Evolutionary conservation across 768 basidiomycete species (phyloP).

Genomic region (Daedaleopsis nitida): DNA sequence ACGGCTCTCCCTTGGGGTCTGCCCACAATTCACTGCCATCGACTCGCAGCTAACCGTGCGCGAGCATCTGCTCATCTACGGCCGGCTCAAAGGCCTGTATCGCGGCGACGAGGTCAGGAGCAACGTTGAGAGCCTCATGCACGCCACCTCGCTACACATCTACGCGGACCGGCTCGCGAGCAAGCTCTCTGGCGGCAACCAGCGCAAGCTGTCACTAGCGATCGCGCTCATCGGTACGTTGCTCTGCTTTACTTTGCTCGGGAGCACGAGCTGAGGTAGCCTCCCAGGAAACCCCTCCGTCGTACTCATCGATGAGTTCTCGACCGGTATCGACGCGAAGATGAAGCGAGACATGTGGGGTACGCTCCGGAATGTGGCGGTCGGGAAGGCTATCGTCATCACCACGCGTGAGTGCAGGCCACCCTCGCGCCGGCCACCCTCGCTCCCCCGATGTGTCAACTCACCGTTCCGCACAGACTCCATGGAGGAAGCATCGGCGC

Average conservation of each 20-base stretch:
- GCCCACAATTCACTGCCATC: constrained; percentile 84
- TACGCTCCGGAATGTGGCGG: constrained; percentile 63
- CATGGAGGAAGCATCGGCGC: constrained; percentile 82
- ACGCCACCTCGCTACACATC: constrained; percentile 53
- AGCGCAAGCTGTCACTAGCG: constrained; percentile 73
- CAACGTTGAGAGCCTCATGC: constrained; percentile 60
- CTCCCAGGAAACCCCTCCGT: constrained; percentile 70
- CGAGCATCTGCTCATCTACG: constrained; percentile 74
- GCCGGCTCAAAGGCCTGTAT: constrained; percentile 68
- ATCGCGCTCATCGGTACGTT: constrained; percentile 68
- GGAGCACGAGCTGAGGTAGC: not conserved
- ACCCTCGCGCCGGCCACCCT: no score
- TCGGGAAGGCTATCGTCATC: constrained; percentile 70
- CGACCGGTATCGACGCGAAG: constrained; percentile 80
- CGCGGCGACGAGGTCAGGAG: constrained; percentile 48
- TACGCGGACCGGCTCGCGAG: constrained; percentile 76
- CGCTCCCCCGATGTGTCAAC: no score
- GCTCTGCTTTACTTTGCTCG: constrained; percentile 4
- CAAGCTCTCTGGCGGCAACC: constrained; percentile 78
- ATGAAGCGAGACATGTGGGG: constrained; percentile 86
- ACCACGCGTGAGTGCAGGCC: constrained; percentile 58
- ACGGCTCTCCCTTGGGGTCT: constrained; percentile 73
- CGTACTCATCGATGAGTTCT: constrained; percentile 81
- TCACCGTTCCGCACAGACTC: constrained; percentile 48
- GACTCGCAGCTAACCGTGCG: constrained; percentile 77